phyloP scores from a whole-genome alignment of 139 green algal genomes.

The Haematococcus lacustris region DNA sequence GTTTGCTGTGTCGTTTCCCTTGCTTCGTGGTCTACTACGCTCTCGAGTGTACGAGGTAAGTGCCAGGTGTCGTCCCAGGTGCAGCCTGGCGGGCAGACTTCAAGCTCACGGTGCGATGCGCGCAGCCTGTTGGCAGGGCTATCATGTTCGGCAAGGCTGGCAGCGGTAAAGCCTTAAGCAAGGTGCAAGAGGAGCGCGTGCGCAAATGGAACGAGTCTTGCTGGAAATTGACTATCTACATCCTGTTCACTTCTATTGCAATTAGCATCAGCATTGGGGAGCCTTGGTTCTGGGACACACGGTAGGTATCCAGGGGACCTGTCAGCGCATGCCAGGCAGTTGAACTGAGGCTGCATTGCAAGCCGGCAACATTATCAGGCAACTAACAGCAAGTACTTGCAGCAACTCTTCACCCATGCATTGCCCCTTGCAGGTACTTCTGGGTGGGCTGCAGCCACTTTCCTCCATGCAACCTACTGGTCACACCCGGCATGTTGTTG shows the following conservation, averaged over 20 bases:
- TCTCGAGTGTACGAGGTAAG: conserved; percentile 27
- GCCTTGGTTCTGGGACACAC: conserved; percentile 45
- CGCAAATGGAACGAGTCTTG: conserved; percentile 53
- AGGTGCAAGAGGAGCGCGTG: conserved; percentile 17
- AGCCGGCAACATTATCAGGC: too few species aligned
- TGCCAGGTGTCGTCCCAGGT: too few species aligned
- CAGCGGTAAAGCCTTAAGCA: too few species aligned
- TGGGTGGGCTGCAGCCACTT: conserved; percentile 55
- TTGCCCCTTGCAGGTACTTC: conserved; percentile 33
- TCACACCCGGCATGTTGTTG: conserved; percentile 45
- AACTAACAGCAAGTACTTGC: too few species aligned
- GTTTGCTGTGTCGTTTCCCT: conserved; percentile 27
- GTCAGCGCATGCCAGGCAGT: too few species aligned
- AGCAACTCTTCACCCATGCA: too few species aligned
- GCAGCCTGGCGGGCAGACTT: too few species aligned
- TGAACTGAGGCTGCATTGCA: too few species aligned
- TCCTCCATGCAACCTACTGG: conserved; percentile 48
- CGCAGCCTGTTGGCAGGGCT: neutral
- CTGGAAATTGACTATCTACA: conserved; percentile 48
- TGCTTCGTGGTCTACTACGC: conserved; percentile 15
- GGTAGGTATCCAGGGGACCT: too few species aligned
- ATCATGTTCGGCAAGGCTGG: conserved; percentile 1
- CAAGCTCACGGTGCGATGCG: too few species aligned
- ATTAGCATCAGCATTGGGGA: conserved; percentile 23
- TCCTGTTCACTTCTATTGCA: conserved; percentile 27